Evolutionary conservation across 129 eudicot species (phyloP).

Genomic region (Sambucus nigra): DNA sequence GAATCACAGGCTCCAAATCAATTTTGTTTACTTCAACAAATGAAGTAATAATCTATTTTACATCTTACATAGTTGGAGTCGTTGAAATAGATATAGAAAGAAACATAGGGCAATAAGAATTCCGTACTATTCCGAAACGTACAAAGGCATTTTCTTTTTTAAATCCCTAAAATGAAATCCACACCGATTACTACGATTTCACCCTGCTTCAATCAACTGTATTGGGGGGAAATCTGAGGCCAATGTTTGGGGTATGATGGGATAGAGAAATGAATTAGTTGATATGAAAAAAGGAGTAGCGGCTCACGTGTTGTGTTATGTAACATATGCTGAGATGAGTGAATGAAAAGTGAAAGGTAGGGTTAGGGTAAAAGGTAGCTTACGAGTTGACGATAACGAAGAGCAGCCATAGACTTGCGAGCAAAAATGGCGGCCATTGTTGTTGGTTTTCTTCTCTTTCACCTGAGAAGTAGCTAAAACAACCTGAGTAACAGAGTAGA

Average conservation of each 20-base stretch:
- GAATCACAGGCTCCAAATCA: not conserved
- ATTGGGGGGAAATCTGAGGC: not conserved
- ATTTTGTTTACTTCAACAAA: too few species aligned
- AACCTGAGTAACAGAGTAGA: not conserved
- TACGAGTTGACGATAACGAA: slow-evolving; percentile 78
- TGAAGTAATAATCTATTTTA: not conserved
- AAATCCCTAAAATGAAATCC: slow-evolving; percentile 1
- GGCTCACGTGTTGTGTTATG: not conserved
- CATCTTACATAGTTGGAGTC: not conserved
- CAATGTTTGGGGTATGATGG: not conserved
- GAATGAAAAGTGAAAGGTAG: not conserved
- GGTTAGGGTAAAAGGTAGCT: slow-evolving; percentile 9
- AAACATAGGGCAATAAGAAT: too few species aligned
- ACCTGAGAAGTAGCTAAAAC: not conserved
- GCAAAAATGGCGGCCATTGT: slow-evolving; percentile 73
- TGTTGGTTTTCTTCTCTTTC: slow-evolving; percentile 8
- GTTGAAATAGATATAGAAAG: too few species aligned
- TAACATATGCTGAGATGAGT: not conserved
- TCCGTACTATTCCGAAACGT: too few species aligned
- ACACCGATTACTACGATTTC: not conserved
- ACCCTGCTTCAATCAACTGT: too few species aligned
- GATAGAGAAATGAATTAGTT: not conserved
- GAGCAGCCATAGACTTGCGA: slow-evolving; percentile 63
- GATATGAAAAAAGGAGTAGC: not conserved
- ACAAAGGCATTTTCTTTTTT: too few species aligned